Base-by-base conservation (phyloP, 192 early-diverging fungal species). In the Podila clonocystis region DNA sequence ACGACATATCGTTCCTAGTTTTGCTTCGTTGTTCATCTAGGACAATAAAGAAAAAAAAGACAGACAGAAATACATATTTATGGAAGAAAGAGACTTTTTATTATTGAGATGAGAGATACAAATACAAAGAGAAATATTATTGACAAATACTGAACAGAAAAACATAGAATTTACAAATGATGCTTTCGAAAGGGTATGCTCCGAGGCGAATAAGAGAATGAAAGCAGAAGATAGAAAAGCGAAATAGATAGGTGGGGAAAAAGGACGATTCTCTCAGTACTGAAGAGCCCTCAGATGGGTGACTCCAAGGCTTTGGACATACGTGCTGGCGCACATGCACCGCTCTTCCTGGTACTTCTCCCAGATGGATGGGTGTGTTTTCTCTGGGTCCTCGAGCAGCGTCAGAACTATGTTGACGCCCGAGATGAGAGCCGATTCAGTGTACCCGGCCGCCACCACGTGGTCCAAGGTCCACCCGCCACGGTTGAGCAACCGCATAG, bases 401-500 rank as follows among this genome's bases (percentile, higher is more conserved):
- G 88, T 82, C 8, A 93, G 15, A 59, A 93, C 86, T 11, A 91
- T 69, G 6, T 76, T 63, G 13, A 78, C 84, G 0, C 66, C 63
- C 11, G 74, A 74, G 19, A 82, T 20, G 19, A 96, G 70, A 70
- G 88, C 87, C 19, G 71, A 71, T 68, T 92, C 91, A 45, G 84
- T 78, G 85, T 94, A 96, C 5, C 93, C 93, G 31, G 93, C 87
- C 72, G 89, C 91, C 65, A 87, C 85, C 13, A 75, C 83, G 31
- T 94, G 88, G 41, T 89, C 87, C 2, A 63, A 74, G 36, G 90
- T 69, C 89, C 89, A 90, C 22, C 58, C 61, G 11, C 75, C 82
- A 49, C 85, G 72, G 58, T 65, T 69, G 1, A 90, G 70, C 31
- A 91, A 72, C 5, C 70, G 64, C 59, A 82, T 63, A 3, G 89